Evolutionary conservation across 352 stramenopile genomes (phyloP).

Genomic region (Phytophthora ohioensis): DNA sequence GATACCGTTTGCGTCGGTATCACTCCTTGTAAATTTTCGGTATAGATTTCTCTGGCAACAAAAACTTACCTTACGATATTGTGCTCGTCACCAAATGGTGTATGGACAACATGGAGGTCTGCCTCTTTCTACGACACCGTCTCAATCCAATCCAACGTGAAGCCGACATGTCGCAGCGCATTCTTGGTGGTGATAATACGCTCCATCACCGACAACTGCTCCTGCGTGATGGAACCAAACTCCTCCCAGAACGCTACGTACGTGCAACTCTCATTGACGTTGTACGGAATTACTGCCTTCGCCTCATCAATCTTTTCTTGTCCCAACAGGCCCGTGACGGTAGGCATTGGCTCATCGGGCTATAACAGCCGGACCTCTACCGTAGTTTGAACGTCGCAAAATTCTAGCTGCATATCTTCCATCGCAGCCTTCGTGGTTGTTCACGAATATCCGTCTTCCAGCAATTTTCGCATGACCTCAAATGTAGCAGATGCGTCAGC

Average conservation of each 20-base stretch:
- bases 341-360: not conserved
- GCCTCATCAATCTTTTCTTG: not conserved
- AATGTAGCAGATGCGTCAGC: not conserved
- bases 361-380: not conserved
- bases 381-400: not conserved
- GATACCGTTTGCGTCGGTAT: not conserved
- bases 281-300: not conserved
- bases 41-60: not conserved
- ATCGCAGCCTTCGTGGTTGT: not conserved
- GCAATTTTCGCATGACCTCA: not conserved
- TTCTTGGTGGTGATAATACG: not conserved
- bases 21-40: not conserved
- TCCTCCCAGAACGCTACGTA: not conserved
- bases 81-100: not conserved
- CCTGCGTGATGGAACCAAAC: slow-evolving; percentile 4
- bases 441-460: not conserved
- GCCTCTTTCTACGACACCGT: not conserved
- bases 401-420: not conserved
- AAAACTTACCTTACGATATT: not conserved
- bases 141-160: slow-evolving; percentile 1
- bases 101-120: not conserved
- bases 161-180: not conserved
- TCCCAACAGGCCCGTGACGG: not conserved
- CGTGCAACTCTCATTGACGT: not conserved
- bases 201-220: slow-evolving; percentile 1